Evolutionary conservation across 169 alveolate species (phyloP).

Genomic region (Toxoplasma gondii): DNA sequence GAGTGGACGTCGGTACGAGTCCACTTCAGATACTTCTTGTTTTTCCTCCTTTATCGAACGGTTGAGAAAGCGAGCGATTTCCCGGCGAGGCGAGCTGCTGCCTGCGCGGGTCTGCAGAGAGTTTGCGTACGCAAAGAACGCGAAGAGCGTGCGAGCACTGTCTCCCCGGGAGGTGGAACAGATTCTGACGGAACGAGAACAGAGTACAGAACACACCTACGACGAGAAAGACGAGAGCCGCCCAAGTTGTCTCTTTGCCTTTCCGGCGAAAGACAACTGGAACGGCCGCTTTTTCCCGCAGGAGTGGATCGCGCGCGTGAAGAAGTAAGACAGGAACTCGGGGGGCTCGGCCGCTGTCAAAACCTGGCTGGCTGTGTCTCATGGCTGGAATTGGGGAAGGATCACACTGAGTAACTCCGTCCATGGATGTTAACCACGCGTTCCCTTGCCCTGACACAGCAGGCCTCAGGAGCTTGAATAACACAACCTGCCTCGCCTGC

Average conservation of each 20-base stretch:
- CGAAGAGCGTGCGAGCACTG: slow-evolving; percentile 35
- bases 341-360: no score
- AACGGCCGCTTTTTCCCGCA: slow-evolving; percentile 69
- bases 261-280: slow-evolving; percentile 76
- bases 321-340: slow-evolving; percentile 38
- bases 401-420: no score
- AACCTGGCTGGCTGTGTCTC: no score
- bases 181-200: slow-evolving; percentile 51
- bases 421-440: no score
- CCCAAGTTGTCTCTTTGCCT: slow-evolving; percentile 69
- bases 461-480: not conserved
- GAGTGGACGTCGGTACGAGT: no score
- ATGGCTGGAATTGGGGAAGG: no score
- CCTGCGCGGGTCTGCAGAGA: slow-evolving; percentile 26
- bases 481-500: no score
- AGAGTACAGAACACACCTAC: not conserved
- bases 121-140: slow-evolving; percentile 36
- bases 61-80: no score
- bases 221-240: not conserved
- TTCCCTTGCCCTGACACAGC: not conserved
- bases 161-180: slow-evolving; percentile 61
- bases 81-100: no score
- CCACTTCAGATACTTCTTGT: no score
- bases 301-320: slow-evolving; percentile 68
- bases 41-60: no score